Evolutionary conservation across 2,329 filamentous ascomycete genomes (phyloP), one percentile per base, ranked within the genome.

Genomic region (Claviceps spartinae): DNA sequence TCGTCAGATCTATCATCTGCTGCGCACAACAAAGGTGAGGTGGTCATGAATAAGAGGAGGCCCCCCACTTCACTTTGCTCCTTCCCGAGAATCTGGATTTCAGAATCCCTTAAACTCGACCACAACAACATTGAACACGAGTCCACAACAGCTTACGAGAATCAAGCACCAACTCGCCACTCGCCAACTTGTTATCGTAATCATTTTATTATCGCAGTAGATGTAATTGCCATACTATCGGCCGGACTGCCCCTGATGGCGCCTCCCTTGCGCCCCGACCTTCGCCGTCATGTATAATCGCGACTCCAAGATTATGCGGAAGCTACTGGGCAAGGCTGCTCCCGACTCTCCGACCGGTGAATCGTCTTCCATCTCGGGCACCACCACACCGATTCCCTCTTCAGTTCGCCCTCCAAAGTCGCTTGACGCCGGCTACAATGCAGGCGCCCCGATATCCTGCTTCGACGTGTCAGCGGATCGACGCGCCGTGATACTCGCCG

Each of bases 401-500:
- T 66, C 72, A 5, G 74, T 75, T 55, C 77, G 79, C 24, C 74
- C 77, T 0, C 69, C 65, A 43, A 73, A 72, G 56, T 76, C 79
- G 8, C 81, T 81, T 57, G 74, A 81, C 57, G 75, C 73, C 41
- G 64, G 72, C 11, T 77, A 79, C 58, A 59, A 68, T 13, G 74
- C 75, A 1, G 70, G 72, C 34, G 72, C 69, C 1, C 78, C 81
- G 5, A 75, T 83, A 36, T 64, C 74, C 41, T 78, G 75, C 57
- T 68, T 84, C 57, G 80, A 83, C 61, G 71, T 72, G 37, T 78
- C 79, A 1, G 70, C 76, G 52, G 78, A 83, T 60, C 74, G 76
- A 52, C 71, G 71, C 37, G 68, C 72, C 45, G 78, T 76, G 37
- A 72, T 83, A 2, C 67, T 84, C 43, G 81, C 73, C 7, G 78